Evolutionary conservation across 2,329 filamentous ascomycete genomes (phyloP).

Genomic region (Curvularia lunata): DNA sequence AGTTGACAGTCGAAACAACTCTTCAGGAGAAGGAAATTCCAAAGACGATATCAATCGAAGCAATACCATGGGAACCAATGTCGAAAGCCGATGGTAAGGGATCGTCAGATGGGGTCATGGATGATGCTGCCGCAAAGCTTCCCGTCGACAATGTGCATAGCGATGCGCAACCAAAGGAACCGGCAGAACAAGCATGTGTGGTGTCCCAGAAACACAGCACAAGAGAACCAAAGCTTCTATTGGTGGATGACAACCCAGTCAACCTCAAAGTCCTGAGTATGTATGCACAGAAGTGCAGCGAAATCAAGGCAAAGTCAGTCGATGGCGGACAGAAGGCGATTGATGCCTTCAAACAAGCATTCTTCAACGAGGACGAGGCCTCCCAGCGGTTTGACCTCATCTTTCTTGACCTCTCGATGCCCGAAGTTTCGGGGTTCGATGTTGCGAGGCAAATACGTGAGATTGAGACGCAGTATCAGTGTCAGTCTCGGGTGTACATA

Average conservation of each 20-base stretch:
- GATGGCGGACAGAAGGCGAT: slow-evolving; percentile 13
- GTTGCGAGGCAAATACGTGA: slow-evolving; percentile 15
- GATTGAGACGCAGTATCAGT: slow-evolving; percentile 2
- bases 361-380: background rate
- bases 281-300: slow-evolving; percentile 14
- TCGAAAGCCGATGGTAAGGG: background rate
- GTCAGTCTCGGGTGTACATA: slow-evolving; percentile 8
- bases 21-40: background rate
- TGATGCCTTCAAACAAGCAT: slow-evolving; percentile 6
- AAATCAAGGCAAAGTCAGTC: slow-evolving; percentile 4
- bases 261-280: slow-evolving; percentile 14
- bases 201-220: background rate
- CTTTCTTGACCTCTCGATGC: slow-evolving; percentile 15
- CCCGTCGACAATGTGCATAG: background rate
- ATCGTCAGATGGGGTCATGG: background rate
- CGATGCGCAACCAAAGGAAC: background rate
- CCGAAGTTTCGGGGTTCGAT: slow-evolving; percentile 12
- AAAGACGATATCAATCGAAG: background rate
- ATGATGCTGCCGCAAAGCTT: background rate
- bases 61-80: background rate
- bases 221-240: slow-evolving; percentile 8
- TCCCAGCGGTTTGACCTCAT: slow-evolving; percentile 12
- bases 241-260: slow-evolving; percentile 15
- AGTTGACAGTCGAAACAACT: background rate
- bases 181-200: background rate